Evolutionary conservation across 2,329 filamentous ascomycete species (phyloP), one percentile per base, ranked within the genome.

Genomic region (Xylariaceae sp.): DNA sequence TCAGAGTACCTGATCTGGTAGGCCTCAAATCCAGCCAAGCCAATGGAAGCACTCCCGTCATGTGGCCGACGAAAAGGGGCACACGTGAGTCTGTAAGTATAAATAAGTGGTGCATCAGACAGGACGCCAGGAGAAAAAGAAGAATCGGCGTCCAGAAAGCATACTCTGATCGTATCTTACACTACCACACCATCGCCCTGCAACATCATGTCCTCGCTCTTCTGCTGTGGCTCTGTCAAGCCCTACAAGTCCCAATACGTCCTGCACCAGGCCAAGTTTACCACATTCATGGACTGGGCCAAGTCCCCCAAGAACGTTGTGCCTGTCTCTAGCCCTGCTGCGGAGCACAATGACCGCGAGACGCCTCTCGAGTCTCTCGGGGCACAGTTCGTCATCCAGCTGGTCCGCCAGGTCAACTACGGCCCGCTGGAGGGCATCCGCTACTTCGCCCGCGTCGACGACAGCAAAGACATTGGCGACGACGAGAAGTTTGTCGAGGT

Each of bases 331-430:
- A 23, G 8, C 8, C 8, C 21, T n/a, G 21, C 8, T 23, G 21
- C 21, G n/a, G 8, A 8, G 8, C 8, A 23, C 21, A 23, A 23
- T n/a, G 8, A 8, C 21, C 39, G 36, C 40, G 45, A 27, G 11
- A 31, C 13, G 3, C 15, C 38, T 5, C 39, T 37, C 40, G 45
- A 27, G 11, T 31, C 13, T 2, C 15, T 38, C 5, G 29, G 31
- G 7, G 33, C 47, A 2, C 28, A 39, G 1, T 56, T 43, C 35
- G 62, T 46, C 12, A 43, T 69, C 3, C 64, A 68, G 45, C 44
- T 68, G 3, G 62, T 68, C 15, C 52, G 50, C 3, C 64, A 68
- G 49, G 51, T 65, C 41, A 68, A 68, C 43, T 66, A 53, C 37
- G 65, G 65, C 2, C 47, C 63, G 3, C 48, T 64, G 0, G 64